These are phyloP conservation scores for Sphenostylis stenocarpa DNA, from an alignment of 306 rosid species.

Conservation along the genomic window DNA sequence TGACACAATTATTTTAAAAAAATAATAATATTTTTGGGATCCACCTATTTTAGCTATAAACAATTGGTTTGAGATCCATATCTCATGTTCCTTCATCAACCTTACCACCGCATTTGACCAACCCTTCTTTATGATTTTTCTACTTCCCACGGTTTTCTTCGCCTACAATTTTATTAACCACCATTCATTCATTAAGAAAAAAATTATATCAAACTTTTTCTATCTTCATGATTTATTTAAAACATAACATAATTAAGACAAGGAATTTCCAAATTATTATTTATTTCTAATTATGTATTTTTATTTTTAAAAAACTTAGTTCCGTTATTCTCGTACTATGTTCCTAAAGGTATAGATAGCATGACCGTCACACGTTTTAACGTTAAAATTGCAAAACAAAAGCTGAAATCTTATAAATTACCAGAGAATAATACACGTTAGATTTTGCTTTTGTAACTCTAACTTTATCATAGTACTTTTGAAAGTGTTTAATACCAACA, in stretches of 20 bases:
- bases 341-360: not conserved
- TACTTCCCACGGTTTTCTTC: not conserved
- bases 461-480: not conserved
- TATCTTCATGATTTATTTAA: not conserved
- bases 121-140: not conserved
- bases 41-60: conserved; percentile 37
- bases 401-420: not conserved
- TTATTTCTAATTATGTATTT: too few species aligned
- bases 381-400: not conserved
- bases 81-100: conserved; percentile 35
- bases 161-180: not conserved
- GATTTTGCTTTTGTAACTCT: not conserved
- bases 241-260: not conserved
- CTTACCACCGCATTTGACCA: conserved; percentile 42
- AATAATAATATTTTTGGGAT: conserved; percentile 19
- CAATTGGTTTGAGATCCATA: conserved; percentile 36
- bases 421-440: not conserved
- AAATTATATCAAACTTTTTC: too few species aligned
- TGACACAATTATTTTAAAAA: conserved; percentile 28
- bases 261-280: too few species aligned
- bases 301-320: too few species aligned
- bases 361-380: not conserved
- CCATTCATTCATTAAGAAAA: not conserved
- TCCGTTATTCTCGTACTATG: not conserved
- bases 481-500: not conserved